Percentiles rank a stretch among this genome's conserved stretches.
Conservation (phyloP, 345 rosid species). For the Syzygium aqueum region DNA sequence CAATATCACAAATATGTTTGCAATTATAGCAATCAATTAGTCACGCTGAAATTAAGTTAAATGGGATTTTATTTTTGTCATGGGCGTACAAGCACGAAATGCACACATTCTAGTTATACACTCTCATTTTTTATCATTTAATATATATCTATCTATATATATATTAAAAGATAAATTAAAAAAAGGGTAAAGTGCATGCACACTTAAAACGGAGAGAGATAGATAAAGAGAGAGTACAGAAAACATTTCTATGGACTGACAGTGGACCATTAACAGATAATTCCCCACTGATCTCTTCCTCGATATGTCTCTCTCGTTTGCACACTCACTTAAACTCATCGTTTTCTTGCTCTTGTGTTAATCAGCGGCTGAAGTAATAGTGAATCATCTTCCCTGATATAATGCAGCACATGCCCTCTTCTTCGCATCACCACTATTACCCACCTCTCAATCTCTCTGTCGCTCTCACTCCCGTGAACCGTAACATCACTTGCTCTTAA, state of each 20-base stretch:
- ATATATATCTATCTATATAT: too few relatives aligned
- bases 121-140: too few relatives aligned
- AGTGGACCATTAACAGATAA: slow-evolving; percentile 68
- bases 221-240: not conserved
- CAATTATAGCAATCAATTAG: too few relatives aligned
- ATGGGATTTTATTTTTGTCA: too few relatives aligned
- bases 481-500: not conserved
- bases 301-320: slow-evolving; percentile 32
- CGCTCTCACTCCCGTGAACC: not conserved
- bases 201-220: too few relatives aligned
- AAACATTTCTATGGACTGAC: slow-evolving; percentile 43
- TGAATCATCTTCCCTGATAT: slow-evolving; percentile 9
- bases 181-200: too few relatives aligned
- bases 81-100: too few relatives aligned
- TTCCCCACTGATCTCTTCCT: slow-evolving; percentile 59
- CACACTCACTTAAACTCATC: not conserved
- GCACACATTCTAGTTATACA: too few relatives aligned
- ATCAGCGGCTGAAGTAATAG: slow-evolving; percentile 24
- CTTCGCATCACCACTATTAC: not conserved
- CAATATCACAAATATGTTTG: too few relatives aligned
- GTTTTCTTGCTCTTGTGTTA: not conserved
- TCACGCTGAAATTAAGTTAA: too few relatives aligned
- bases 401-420: not conserved
- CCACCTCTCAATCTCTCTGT: not conserved
- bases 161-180: too few relatives aligned